phyloP scores from a whole-genome alignment of 2,329 filamentous ascomycete species.

The Trichophyton verrucosum region DNA sequence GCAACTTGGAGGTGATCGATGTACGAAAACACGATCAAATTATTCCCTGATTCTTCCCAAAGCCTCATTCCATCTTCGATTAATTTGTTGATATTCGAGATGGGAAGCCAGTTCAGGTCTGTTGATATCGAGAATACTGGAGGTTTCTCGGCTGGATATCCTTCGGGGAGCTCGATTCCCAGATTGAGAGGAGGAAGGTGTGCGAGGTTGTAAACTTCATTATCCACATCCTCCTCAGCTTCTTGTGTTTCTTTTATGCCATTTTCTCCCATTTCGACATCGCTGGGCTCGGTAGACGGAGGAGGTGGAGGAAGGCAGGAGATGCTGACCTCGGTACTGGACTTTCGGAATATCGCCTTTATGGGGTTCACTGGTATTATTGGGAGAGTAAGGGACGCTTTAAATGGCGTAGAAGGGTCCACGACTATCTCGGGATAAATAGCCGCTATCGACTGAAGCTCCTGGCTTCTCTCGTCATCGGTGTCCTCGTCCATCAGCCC shows the following conservation, averaged over 20 bases:
- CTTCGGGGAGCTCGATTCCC: constrained; percentile 40
- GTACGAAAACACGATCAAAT: constrained; percentile 47
- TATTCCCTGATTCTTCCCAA: constrained; percentile 49
- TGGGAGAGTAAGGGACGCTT: constrained; percentile 43
- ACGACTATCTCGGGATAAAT: constrained; percentile 50
- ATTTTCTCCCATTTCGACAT: background rate
- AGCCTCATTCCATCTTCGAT: constrained; percentile 36
- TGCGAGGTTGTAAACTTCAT: constrained; percentile 37
- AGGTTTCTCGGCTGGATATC: constrained; percentile 43
- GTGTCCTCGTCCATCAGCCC: constrained; percentile 25
- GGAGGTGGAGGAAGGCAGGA: background rate
- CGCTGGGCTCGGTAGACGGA: constrained; percentile 1
- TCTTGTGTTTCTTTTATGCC: background rate
- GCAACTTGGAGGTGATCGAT: constrained; percentile 49
- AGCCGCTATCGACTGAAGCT: constrained; percentile 47
- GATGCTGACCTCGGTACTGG: background rate
- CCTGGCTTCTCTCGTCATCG: constrained; percentile 46
- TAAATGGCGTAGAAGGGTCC: constrained; percentile 35
- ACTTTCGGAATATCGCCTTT: constrained; percentile 30
- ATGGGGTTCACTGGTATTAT: constrained; percentile 44
- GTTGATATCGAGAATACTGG: constrained; percentile 40
- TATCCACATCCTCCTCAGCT: background rate
- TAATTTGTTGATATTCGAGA: constrained; percentile 33
- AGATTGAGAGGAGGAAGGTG: constrained; percentile 47
- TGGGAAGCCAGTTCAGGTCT: constrained; percentile 42